Conservation (phyloP, 2,329 filamentous ascomycete species). For the Xylaria sp. region DNA sequence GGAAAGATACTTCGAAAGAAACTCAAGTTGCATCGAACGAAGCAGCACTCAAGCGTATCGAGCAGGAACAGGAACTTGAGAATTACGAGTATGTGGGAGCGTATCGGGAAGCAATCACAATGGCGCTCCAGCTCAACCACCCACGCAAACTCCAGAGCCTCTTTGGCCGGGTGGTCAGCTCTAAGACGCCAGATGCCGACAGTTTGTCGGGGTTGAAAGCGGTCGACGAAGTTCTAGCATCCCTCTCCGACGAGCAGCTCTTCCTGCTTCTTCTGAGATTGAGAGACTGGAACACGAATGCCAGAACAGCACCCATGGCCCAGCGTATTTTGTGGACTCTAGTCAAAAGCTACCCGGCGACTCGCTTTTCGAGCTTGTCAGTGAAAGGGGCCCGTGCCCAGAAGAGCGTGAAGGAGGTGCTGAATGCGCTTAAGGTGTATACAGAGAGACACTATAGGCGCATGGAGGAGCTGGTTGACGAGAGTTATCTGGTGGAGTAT, state of each 20-base stretch:
- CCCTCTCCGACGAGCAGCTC: conserved; percentile 81
- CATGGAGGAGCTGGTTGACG: conserved; percentile 86
- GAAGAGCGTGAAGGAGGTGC: conserved; percentile 76
- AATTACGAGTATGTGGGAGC: conserved; percentile 89
- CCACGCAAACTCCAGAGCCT: conserved; percentile 82
- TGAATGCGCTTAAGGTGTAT: conserved; percentile 86
- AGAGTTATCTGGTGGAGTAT: conserved; percentile 93
- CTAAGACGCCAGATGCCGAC: conserved; percentile 59
- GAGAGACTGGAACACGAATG: conserved; percentile 97
- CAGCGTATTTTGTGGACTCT: conserved; percentile 83
- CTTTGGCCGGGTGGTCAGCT: conserved; percentile 78
- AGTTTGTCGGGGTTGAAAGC: conserved; percentile 66
- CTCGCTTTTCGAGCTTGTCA: conserved; percentile 72
- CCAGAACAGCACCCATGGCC: conserved; percentile 79
- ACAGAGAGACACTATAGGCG: conserved; percentile 91
- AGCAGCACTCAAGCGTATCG: conserved; percentile 77
- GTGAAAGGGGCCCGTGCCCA: conserved; percentile 60
- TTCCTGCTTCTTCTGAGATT: conserved; percentile 79
- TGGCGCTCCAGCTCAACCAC: conserved; percentile 92
- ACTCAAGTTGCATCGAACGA: conserved; percentile 76
- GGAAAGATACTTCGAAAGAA: conserved; percentile 85
- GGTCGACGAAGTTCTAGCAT: conserved; percentile 83
- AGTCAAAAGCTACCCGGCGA: conserved; percentile 78
- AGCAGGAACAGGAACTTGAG: conserved; percentile 91
- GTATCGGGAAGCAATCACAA: conserved; percentile 88